Evolutionary conservation across 2,329 filamentous ascomycete genomes (phyloP).

Genomic region (Emmonsiellopsis sp.): DNA sequence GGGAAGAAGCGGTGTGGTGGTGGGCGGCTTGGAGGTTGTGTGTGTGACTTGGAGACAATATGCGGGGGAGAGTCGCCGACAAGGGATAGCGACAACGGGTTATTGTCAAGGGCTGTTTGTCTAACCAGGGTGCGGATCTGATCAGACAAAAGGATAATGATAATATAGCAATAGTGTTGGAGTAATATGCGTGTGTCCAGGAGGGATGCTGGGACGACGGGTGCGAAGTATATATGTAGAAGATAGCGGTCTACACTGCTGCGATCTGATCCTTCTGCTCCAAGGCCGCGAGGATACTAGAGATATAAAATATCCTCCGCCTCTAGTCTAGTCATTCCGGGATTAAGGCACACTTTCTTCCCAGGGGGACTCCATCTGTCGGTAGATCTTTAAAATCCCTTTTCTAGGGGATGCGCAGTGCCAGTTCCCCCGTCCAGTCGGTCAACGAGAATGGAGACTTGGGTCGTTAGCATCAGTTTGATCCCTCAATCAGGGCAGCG

Average conservation of each 20-base stretch:
- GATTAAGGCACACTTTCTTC: background rate
- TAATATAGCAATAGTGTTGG: too few species aligned
- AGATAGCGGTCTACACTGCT: too few species aligned
- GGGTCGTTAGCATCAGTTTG: slow-evolving; percentile 1
- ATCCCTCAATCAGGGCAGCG: background rate
- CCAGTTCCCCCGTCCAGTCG: background rate
- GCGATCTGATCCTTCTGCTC: too few species aligned
- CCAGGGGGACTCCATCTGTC: background rate
- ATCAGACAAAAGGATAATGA: too few species aligned
- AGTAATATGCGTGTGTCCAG: too few species aligned
- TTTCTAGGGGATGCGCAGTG: background rate
- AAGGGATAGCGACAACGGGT: too few species aligned
- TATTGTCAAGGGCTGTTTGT: too few species aligned
- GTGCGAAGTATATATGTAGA: too few species aligned
- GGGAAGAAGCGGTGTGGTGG: slow-evolving; percentile 7
- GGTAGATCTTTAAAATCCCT: slow-evolving; percentile 1
- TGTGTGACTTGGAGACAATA: too few species aligned
- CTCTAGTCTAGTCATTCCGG: background rate
- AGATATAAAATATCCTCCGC: background rate
- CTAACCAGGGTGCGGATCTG: too few species aligned
- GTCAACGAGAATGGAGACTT: background rate
- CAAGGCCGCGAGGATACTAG: background rate
- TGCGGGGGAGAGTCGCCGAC: too few species aligned
- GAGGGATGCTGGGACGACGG: too few species aligned
- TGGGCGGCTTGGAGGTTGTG: slow-evolving; percentile 3